Evolutionary conservation across 2,329 filamentous ascomycete genomes (phyloP).

Genomic region (Ceratocystis ficicola): DNA sequence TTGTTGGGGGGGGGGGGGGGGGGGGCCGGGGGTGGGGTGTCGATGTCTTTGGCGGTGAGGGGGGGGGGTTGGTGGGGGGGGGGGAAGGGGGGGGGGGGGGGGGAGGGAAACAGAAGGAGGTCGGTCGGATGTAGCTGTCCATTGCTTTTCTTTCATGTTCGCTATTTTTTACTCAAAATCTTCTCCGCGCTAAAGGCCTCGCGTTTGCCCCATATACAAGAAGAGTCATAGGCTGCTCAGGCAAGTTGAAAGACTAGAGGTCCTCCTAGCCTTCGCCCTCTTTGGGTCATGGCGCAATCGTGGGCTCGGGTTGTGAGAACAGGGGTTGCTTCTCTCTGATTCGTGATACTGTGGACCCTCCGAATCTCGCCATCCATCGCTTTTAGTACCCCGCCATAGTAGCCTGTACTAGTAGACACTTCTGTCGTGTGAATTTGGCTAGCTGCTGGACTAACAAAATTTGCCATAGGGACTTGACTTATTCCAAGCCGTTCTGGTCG

Average conservation of each 20-base stretch:
- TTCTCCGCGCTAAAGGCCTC: not conserved
- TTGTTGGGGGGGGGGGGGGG: too few relatives aligned
- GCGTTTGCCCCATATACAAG: not conserved
- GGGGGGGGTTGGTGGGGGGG: too few relatives aligned
- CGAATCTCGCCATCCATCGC: constrained; percentile 3
- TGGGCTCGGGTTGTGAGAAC: not conserved
- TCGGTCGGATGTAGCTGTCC: not conserved
- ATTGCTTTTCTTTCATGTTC: not conserved
- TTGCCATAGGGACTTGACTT: not conserved
- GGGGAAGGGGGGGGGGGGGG: too few relatives aligned
- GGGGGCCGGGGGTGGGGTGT: too few relatives aligned
- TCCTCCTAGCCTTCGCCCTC: not conserved
- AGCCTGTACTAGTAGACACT: not conserved
- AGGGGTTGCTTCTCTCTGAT: not conserved
- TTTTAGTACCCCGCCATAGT: not conserved
- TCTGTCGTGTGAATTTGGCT: not conserved
- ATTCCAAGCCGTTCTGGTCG: not conserved
- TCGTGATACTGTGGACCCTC: not conserved
- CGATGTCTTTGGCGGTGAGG: too few relatives aligned
- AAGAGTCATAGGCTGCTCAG: not conserved
- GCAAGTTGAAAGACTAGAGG: not conserved
- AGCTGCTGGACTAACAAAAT: not conserved
- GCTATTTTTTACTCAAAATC: not conserved
- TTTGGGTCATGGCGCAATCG: constrained; percentile 11
- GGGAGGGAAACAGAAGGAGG: too few relatives aligned